These are phyloP conservation scores for Polyporus tsugae DNA, from an alignment of 1,284 basidiomycete genomes.

Conservation along the genomic window DNA sequence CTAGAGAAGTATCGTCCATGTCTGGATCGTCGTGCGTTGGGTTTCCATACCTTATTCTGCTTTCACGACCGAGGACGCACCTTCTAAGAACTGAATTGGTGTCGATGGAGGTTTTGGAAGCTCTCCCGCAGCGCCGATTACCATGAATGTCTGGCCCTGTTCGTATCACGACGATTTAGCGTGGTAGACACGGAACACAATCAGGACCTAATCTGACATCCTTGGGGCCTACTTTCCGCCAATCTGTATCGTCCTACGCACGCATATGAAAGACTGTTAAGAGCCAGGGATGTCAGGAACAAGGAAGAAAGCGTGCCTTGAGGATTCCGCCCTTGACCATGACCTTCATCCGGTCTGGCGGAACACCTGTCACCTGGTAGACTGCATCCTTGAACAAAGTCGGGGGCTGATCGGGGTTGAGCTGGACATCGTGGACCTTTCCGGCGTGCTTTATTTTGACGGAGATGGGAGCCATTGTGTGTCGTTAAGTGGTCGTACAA, in stretches of 20 bases:
- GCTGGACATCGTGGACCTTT: slow-evolving; percentile 71
- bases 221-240: slow-evolving; percentile 86
- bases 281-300: too few relatives aligned
- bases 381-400: slow-evolving; percentile 85
- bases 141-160: slow-evolving; percentile 83
- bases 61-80: slow-evolving; percentile 41
- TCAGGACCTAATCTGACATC: slow-evolving; percentile 54
- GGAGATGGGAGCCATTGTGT: slow-evolving; percentile 64
- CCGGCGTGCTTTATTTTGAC: slow-evolving; percentile 95
- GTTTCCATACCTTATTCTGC: too few relatives aligned
- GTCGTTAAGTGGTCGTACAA: slow-evolving; percentile 10
- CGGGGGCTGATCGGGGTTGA: slow-evolving; percentile 76
- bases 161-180: not conserved
- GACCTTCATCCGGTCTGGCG: slow-evolving; percentile 93
- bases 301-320: slow-evolving; percentile 59
- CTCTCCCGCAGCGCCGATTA: slow-evolving; percentile 92
- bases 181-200: not conserved
- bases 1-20: slow-evolving; percentile 86
- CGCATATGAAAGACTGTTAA: not conserved
- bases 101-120: slow-evolving; percentile 88
- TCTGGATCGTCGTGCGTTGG: slow-evolving; percentile 54
- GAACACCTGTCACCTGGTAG: slow-evolving; percentile 86
- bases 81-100: slow-evolving; percentile 85
- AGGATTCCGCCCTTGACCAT: slow-evolving; percentile 96
- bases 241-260: slow-evolving; percentile 82